phyloP scores from a whole-genome alignment of 805 yeast genomes.

The Kazachstania viticola region DNA sequence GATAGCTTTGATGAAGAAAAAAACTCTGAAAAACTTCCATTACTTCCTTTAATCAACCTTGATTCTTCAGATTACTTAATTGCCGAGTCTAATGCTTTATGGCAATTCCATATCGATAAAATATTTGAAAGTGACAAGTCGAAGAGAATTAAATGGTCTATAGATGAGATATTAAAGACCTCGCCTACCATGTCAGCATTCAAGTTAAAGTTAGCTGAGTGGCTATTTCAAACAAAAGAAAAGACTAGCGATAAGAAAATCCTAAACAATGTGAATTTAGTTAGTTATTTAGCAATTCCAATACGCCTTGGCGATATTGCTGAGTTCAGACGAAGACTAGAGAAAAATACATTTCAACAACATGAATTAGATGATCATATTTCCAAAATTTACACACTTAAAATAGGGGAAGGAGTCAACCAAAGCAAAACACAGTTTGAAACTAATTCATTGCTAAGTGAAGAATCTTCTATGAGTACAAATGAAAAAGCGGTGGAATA shows the following conservation, averaged over 20 bases:
- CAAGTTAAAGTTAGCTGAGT: slow-evolving; percentile 8
- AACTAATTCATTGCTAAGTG: not conserved
- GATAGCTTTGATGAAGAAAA: no score
- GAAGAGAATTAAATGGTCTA: not conserved
- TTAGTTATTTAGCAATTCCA: slow-evolving; percentile 20
- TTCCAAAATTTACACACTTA: slow-evolving; percentile 5
- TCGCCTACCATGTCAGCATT: slow-evolving; percentile 19
- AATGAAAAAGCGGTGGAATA: slow-evolving; percentile 3
- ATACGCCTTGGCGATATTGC: slow-evolving; percentile 14
- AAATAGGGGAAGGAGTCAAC: no score
- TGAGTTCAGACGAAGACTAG: slow-evolving; percentile 18
- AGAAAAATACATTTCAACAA: slow-evolving; percentile 18
- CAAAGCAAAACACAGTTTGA: no score
- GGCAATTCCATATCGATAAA: slow-evolving; percentile 31
- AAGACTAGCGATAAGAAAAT: slow-evolving; percentile 10
- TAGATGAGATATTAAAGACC: slow-evolving; percentile 25
- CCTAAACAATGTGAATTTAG: slow-evolving; percentile 13
- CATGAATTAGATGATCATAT: slow-evolving; percentile 11
- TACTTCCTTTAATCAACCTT: slow-evolving; percentile 48
- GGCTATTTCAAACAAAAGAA: no score
- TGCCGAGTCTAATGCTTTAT: slow-evolving; percentile 69
- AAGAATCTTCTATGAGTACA: not conserved
- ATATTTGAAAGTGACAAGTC: slow-evolving; percentile 25
- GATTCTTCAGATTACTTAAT: slow-evolving; percentile 33
- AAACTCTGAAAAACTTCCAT: slow-evolving; percentile 37